Evolutionary conservation across 2,329 filamentous ascomycete genomes (phyloP), one percentile per base, ranked within the genome.

Genomic region (Nigrospora oryzae): DNA sequence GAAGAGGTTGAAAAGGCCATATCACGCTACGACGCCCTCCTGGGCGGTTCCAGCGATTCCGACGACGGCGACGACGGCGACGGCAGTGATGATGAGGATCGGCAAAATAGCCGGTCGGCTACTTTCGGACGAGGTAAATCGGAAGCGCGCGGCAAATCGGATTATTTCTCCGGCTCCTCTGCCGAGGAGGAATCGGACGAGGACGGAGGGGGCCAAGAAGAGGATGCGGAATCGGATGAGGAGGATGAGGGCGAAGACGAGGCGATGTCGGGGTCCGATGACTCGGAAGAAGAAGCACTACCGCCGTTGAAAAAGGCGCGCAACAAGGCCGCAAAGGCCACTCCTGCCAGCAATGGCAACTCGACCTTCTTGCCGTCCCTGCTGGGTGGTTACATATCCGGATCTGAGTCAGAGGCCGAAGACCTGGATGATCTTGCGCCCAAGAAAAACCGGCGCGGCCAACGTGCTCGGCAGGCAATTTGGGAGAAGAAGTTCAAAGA

Each of bases 401-500:
- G 84, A 39, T 86, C 83, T 10, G 85, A 87, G 53, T 79, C 75
- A 0, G 57, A 60, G 38, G 77, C 76, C 7, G 85, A 83, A 0
- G 83, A 86, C 50, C 68, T 86, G 17, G 85, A 89, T 43, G 77
- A 75, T 6, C 70, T 70, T 5, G 62, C 70, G 1, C 64, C 72
- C 0, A 79, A 79, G 54, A 90, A 89, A 64, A 90, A 91, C 56
- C 74, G 85, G 17, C 74, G 80, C 39, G 87, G 87, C 4, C 87
- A 94, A 64, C 76, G 81, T 37, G 85, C 84, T n/a, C 78, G 87
- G 10, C 84, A 86, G 58, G 78, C 81, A 19, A 84, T 93, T 47
- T 86, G 81, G 70, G 86, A 91, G 67, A 83, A 87, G 67, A 91
- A 90, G 59, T 91, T 75, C 60, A 86, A 86, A 41, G 70, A 74